phyloP scores from a whole-genome alignment of 345 rosid species.

The Camelina laxa region DNA sequence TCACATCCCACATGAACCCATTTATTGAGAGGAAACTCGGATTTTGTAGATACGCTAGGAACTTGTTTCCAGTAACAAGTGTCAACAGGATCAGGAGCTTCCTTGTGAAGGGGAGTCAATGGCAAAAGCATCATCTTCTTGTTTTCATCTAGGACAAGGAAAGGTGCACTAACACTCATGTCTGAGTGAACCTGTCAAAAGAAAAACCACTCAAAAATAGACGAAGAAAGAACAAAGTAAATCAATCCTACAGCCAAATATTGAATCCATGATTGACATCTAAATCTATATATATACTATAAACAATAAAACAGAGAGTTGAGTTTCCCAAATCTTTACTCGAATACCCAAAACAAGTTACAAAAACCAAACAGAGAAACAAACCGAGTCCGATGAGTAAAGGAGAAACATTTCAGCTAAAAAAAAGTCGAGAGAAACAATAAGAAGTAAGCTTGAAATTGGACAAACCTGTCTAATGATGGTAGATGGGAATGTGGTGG shows the following conservation, averaged over 20 bases:
- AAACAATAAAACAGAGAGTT: conserved; percentile 15
- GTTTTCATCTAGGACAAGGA: conserved; percentile 60
- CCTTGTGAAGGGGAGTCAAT: conserved; percentile 44
- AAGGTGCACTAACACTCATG: conserved; percentile 52
- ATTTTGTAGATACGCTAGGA: conserved; percentile 43
- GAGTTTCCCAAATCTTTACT: not conserved
- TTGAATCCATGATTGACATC: not conserved
- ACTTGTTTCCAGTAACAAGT: conserved; percentile 42
- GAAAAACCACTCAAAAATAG: not conserved
- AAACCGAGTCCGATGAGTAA: not conserved
- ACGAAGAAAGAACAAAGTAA: not conserved
- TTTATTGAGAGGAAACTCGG: conserved; percentile 53
- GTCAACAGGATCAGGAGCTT: conserved; percentile 48
- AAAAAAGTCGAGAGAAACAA: not conserved
- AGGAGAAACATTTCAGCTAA: conserved; percentile 3
- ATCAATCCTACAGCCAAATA: not conserved
- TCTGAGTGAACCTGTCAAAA: conserved; percentile 53
- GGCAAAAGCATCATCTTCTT: conserved; percentile 60
- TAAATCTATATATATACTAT: not conserved
- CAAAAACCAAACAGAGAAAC: not conserved
- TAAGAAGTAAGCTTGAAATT: not conserved
- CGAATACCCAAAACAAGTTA: not conserved
- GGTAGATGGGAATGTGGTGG: conserved; percentile 51
- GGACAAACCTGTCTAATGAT: conserved; percentile 56
- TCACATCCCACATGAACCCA: conserved; percentile 76